These are phyloP conservation scores for Sordariomycetes sp. DNA, from an alignment of 2,329 filamentous ascomycete genomes.

Conservation along the genomic window DNA sequence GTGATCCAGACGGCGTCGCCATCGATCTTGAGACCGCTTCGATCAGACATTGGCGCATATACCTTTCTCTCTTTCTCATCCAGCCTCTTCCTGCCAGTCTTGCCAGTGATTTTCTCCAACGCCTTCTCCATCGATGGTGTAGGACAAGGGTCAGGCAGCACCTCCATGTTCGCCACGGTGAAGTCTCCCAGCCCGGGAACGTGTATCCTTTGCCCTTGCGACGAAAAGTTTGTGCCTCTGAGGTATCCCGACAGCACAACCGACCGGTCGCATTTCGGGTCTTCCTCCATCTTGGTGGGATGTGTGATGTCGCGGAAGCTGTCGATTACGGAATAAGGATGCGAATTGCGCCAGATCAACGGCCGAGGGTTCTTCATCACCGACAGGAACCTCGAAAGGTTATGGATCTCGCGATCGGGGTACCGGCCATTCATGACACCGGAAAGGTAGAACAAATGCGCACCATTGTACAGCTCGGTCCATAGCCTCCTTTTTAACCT, in stretches of 20 bases:
- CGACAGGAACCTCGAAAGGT: conserved; percentile 86
- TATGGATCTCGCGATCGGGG: conserved; percentile 92
- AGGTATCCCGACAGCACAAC: conserved; percentile 90
- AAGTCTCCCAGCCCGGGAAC: conserved; percentile 89
- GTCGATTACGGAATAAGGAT: conserved; percentile 89
- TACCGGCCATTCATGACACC: conserved; percentile 96
- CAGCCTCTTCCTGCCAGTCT: conserved; percentile 67
- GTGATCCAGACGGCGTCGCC: conserved; percentile 93
- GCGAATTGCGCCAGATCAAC: conserved; percentile 92
- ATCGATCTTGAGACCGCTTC: conserved; percentile 90
- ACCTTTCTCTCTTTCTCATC: conserved; percentile 96
- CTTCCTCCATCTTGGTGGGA: conserved; percentile 80
- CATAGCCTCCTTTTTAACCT: conserved; percentile 90
- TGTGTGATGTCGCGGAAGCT: conserved; percentile 93
- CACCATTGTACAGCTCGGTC: conserved; percentile 94
- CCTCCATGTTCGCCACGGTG: conserved; percentile 73
- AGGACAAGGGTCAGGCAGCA: conserved; percentile 87
- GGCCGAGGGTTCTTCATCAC: conserved; percentile 99
- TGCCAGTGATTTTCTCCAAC: conserved; percentile 74
- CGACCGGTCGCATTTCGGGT: conserved; percentile 83
- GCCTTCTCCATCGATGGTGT: conserved; percentile 88
- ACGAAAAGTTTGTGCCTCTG: conserved; percentile 86
- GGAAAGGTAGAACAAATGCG: conserved; percentile 93
- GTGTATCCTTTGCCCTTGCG: conserved; percentile 78
- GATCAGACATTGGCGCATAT: conserved; percentile 97